Evolutionary conservation across 768 basidiomycete species (phyloP).

Genomic region (Rhizopogon vesiculosus): DNA sequence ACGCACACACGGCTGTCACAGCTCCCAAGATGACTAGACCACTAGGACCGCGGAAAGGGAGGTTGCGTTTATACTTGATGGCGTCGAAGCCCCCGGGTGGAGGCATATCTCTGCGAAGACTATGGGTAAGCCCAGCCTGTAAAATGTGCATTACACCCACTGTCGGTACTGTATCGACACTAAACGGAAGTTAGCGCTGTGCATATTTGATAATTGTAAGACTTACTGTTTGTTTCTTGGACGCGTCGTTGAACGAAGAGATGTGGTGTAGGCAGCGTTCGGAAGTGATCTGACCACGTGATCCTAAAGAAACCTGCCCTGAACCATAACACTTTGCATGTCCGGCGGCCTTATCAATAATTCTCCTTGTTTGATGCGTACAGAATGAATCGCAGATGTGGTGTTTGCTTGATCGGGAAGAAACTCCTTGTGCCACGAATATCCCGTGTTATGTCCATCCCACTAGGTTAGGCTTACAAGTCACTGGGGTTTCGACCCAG

Average conservation of each 20-base stretch:
- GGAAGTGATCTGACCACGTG: background rate
- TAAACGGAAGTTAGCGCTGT: background rate
- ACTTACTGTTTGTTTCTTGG: conserved; percentile 1
- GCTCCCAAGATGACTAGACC: conserved; percentile 81
- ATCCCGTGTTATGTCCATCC: too few relatives aligned
- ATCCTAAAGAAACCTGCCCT: background rate
- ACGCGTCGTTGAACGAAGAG: background rate
- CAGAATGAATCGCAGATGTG: background rate
- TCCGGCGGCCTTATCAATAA: background rate
- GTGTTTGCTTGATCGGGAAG: background rate
- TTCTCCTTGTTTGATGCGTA: background rate
- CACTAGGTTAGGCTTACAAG: too few relatives aligned
- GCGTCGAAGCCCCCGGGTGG: conserved; percentile 90
- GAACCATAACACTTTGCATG: background rate
- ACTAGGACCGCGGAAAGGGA: conserved; percentile 84
- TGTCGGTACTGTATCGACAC: conserved; percentile 25
- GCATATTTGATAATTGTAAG: background rate
- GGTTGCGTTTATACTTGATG: conserved; percentile 92
- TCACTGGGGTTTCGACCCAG: background rate
- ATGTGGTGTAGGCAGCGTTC: background rate
- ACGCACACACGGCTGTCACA: conserved; percentile 81
- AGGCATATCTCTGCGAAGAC: conserved; percentile 80
- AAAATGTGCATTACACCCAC: conserved; percentile 16
- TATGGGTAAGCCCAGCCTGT: conserved; percentile 5
- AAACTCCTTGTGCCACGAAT: too few relatives aligned